Base-by-base conservation (phyloP, 2,329 filamentous ascomycete species). In the Fusarium oligoseptatum region DNA sequence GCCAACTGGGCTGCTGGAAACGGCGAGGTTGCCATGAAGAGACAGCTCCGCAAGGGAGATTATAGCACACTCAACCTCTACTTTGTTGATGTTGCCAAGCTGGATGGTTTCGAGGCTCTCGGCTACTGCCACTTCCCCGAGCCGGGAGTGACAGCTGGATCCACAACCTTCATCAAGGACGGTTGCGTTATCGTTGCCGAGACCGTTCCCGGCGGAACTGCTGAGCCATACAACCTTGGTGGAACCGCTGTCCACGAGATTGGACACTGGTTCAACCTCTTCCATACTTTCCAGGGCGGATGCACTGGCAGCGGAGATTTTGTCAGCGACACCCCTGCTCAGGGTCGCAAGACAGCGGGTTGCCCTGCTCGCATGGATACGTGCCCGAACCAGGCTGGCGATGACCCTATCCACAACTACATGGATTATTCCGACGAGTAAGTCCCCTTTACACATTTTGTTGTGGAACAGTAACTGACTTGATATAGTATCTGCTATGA, bases 81-180 rank as follows among this genome's bases (percentile, higher is more conserved):
- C 67, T 81, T 83, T 52, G 63, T 70, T 2, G 73, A 76, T 1
- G 32, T 58, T 9, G 63, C 74, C 6, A 76, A 73, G 50, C 29
- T 74, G 39, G 70, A 73, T 0, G 74, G 76, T 4, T 41, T 29
- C 17, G 39, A 43, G 0, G 75, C 74, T 57, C 75, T 76, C 2
- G 86, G 86, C n/a, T 87, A 85, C 78, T 86, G 85, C 81, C 84
- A 84, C 78, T 86, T 86, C 80, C 86, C 87, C 9, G 78, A 71
- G 27, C 67, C 79, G 39, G 70, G 60, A 0, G 66, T 74, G 1
- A 72, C 66, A 2, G 41, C 74, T 1, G 70, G 68, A 1, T 75
- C 70, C 3, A 9, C 22, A 4, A 58, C 41, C 0, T 84, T 85
- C 73, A 80, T 82, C 72, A 70, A 70, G 0, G 84, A 85, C 50